Evolutionary conservation across 139 green algal species (phyloP).

Genomic region (Auxenochlorella protothecoides): DNA sequence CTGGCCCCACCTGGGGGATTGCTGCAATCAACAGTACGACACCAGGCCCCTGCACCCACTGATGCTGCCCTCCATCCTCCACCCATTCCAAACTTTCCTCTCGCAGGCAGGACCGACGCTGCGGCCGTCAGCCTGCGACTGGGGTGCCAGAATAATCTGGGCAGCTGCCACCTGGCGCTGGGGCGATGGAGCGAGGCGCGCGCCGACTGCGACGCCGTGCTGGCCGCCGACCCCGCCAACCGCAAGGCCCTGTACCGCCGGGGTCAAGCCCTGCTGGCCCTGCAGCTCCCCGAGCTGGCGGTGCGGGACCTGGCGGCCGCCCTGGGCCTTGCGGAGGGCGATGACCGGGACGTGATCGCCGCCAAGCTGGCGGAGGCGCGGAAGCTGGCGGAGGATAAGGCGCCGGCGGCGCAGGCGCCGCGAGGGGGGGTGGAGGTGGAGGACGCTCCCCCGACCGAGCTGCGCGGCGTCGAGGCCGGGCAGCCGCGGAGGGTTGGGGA

Average conservation of each 20-base stretch:
- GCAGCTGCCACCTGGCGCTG: constrained; percentile 26
- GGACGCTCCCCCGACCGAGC: neutral
- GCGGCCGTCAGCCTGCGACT: constrained; percentile 3
- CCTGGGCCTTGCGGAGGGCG: constrained; percentile 14
- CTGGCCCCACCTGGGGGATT: neutral
- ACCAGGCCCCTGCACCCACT: neutral
- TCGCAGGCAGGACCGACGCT: neutral
- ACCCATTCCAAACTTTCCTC: too few relatives aligned
- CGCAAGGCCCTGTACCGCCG: constrained; percentile 37
- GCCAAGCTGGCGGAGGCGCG: constrained; percentile 21
- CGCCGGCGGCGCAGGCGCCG: neutral
- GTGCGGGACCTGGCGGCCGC: constrained; percentile 16
- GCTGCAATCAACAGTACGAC: neutral
- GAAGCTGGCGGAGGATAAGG: constrained; percentile 8
- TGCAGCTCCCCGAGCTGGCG: neutral
- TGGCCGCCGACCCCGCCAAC: constrained; percentile 20
- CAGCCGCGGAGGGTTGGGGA: too few relatives aligned
- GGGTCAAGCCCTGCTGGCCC: constrained; percentile 15
- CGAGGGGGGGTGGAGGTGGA: neutral
- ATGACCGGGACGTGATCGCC: constrained; percentile 12
- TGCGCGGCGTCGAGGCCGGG: too few relatives aligned
- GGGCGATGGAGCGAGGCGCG: constrained; percentile 11
- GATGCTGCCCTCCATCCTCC: neutral
- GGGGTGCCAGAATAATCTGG: constrained; percentile 31
- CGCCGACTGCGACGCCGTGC: constrained; percentile 9